Percentiles rank a stretch among this genome's conserved stretches.
Evolutionary conservation across 495 filamentous ascomycete species (phyloP).

Genomic region (Penicillium soppii): DNA sequence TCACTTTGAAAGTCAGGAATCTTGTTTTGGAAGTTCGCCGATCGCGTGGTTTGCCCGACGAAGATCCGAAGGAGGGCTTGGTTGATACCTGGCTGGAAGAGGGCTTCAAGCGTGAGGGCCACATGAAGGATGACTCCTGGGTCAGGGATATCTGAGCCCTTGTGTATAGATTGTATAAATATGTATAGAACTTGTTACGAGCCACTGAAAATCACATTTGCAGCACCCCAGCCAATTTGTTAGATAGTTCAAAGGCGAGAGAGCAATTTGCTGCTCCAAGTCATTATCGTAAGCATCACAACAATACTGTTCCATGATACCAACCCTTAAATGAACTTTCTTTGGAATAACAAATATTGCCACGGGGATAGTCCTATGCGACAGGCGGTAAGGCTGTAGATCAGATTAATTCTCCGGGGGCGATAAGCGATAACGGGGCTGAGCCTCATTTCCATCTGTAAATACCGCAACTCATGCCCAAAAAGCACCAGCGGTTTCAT

Average conservation of each 20-base stretch:
- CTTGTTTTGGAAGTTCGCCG: slow-evolving; percentile 76
- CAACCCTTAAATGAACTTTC: too few relatives aligned
- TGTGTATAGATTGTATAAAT: slow-evolving; percentile 20
- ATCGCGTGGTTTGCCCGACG: slow-evolving; percentile 69
- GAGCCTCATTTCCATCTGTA: slow-evolving; percentile 6
- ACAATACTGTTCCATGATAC: too few relatives aligned
- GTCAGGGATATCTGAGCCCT: slow-evolving; percentile 55
- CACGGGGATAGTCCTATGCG: too few relatives aligned
- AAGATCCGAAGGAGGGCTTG: slow-evolving; percentile 67
- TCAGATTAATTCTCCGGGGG: too few relatives aligned
- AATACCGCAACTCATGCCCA: slow-evolving; percentile 35
- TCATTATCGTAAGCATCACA: too few relatives aligned
- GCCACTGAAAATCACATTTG: background rate
- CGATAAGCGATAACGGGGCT: slow-evolving; percentile 14
- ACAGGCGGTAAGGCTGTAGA: too few relatives aligned
- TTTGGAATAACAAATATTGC: too few relatives aligned
- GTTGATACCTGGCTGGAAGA: slow-evolving; percentile 64
- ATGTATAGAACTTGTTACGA: slow-evolving; percentile 17
- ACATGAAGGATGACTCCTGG: slow-evolving; percentile 63
- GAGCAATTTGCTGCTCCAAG: too few relatives aligned
- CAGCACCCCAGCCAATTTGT: background rate
- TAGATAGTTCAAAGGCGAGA: too few relatives aligned
- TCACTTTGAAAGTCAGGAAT: slow-evolving; percentile 70
- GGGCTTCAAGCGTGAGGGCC: slow-evolving; percentile 54
- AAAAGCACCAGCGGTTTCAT: slow-evolving; percentile 41